Percentiles rank a stretch among this genome's conserved stretches.
Conservation (phyloP, 2,329 filamentous ascomycete genomes). For the Fusarium abutilonis region DNA sequence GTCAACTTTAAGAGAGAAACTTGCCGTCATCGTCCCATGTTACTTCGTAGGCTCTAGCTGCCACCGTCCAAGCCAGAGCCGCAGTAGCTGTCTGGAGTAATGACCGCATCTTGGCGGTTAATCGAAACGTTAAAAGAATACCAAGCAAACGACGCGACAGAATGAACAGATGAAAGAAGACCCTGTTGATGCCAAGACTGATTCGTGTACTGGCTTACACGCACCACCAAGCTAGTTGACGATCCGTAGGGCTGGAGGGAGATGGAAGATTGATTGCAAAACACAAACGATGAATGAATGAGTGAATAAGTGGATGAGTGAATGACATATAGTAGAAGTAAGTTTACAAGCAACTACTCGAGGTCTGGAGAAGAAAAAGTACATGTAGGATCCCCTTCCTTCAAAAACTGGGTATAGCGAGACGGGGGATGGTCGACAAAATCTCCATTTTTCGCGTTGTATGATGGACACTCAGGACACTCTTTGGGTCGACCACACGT, state of each 20-base stretch:
- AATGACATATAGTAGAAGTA: slow-evolving; percentile 5
- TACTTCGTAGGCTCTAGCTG: slow-evolving; percentile 29
- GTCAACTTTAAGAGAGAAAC: neutral
- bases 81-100: slow-evolving; percentile 27
- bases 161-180: slow-evolving; percentile 6
- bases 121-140: slow-evolving; percentile 7
- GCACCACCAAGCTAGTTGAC: slow-evolving; percentile 19
- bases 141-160: slow-evolving; percentile 19
- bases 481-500: slow-evolving; percentile 23
- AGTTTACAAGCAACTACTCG: neutral
- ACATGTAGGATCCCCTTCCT: slow-evolving; percentile 1
- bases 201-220: slow-evolving; percentile 27
- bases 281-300: neutral
- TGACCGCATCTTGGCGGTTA: slow-evolving; percentile 34
- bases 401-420: slow-evolving; percentile 18
- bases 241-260: slow-evolving; percentile 5
- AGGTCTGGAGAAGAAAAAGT: slow-evolving; percentile 2
- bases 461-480: slow-evolving; percentile 16
- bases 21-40: slow-evolving; percentile 40
- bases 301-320: neutral
- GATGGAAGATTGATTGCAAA: slow-evolving; percentile 10
- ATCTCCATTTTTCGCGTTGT: slow-evolving; percentile 18
- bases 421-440: slow-evolving; percentile 13
- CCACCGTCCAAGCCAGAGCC: slow-evolving; percentile 28
- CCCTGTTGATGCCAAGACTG: slow-evolving; percentile 16